These are phyloP conservation scores for Eucalyptus dawsonii DNA, from an alignment of 345 rosid species.

Conservation along the genomic window DNA sequence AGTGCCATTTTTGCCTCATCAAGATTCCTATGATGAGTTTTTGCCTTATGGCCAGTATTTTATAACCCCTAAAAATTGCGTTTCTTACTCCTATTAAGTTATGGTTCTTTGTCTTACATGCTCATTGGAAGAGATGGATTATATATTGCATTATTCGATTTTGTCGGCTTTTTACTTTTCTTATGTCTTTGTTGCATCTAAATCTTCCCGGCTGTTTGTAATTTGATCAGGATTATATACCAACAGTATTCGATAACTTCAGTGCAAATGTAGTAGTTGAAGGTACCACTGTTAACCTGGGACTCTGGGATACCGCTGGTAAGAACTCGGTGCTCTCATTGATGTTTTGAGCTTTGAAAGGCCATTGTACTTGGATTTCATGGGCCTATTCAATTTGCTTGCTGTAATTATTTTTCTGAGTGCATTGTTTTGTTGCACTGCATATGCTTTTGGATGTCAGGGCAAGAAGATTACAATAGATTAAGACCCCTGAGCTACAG, in stretches of 20 bases:
- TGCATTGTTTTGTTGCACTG: neutral
- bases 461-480: constrained; percentile 98
- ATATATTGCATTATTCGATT: neutral
- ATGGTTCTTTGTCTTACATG: neutral
- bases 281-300: constrained; percentile 87
- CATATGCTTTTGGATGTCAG: constrained; percentile 14
- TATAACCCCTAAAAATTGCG: neutral
- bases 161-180: neutral
- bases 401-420: neutral
- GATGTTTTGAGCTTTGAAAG: neutral
- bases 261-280: constrained; percentile 95
- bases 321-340: neutral
- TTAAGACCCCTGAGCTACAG: constrained; percentile 96
- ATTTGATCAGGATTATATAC: constrained; percentile 81
- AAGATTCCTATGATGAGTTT: neutral
- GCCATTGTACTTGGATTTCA: neutral
- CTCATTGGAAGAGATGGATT: neutral
- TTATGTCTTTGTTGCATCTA: neutral
- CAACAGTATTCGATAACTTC: constrained; percentile 94
- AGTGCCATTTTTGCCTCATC: neutral
- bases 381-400: neutral
- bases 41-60: neutral
- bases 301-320: constrained; percentile 99
- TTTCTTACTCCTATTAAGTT: neutral
- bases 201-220: neutral